phyloP scores from a whole-genome alignment of 192 early-diverging fungal genomes.

The Gonapodya prolifera region DNA sequence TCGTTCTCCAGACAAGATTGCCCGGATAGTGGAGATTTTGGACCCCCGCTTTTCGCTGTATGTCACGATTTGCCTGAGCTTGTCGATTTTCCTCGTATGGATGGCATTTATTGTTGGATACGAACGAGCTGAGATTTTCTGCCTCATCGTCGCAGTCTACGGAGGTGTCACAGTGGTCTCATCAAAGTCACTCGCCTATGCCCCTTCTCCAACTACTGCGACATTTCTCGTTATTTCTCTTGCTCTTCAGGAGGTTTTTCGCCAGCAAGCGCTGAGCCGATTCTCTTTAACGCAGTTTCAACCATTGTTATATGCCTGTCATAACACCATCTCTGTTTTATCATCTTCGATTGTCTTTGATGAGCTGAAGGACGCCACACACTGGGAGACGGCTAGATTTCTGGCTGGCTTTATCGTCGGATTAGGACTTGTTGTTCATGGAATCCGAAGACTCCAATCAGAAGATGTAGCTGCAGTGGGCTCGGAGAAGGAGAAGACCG shows the following conservation, averaged over 20 bases:
- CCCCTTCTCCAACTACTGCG: not conserved
- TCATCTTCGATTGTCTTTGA: not conserved
- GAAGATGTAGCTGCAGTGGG: not conserved
- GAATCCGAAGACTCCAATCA: not conserved
- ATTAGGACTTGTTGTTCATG: not conserved
- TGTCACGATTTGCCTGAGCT: not conserved
- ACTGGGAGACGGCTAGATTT: not conserved
- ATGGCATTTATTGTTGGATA: not conserved
- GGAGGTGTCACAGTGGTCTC: constrained; percentile 1
- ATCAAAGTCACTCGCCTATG: not conserved
- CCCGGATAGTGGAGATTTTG: not conserved
- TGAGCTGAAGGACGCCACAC: not conserved
- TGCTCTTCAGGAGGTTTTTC: not conserved
- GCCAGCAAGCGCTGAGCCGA: not conserved
- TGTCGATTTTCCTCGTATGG: not conserved
- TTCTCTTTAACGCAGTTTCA: constrained; percentile 1
- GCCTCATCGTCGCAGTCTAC: not conserved
- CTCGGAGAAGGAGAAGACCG: not conserved
- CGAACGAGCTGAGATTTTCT: not conserved
- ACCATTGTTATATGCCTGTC: not conserved
- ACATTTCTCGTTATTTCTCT: not conserved
- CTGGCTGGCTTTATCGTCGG: not conserved
- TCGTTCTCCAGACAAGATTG: not conserved
- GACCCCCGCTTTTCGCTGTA: not conserved
- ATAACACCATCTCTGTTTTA: not conserved